Percentiles rank a stretch among this genome's conserved stretches.
Evolutionary conservation across 1,284 basidiomycete genomes (phyloP).

Genomic region (Volvariella volvacea): DNA sequence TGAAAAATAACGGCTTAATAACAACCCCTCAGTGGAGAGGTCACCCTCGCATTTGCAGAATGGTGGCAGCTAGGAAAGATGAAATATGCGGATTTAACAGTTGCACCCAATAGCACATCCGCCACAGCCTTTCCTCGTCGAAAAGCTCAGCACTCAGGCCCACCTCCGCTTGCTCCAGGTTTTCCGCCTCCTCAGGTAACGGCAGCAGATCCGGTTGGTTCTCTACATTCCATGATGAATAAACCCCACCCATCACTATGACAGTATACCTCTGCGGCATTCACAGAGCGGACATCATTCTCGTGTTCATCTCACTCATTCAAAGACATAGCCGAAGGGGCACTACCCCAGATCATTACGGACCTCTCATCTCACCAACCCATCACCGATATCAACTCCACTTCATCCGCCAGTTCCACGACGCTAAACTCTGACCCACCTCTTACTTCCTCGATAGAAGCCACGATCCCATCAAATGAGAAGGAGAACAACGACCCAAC

Average conservation of each 20-base stretch:
- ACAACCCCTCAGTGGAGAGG: constrained; percentile 26
- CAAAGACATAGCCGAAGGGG: constrained; percentile 25
- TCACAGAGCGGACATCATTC: constrained; percentile 23
- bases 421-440: too few relatives aligned
- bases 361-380: constrained; percentile 5
- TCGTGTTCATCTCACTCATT: constrained; percentile 25
- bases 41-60: constrained; percentile 26
- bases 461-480: too few relatives aligned
- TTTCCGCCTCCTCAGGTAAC: constrained; percentile 20
- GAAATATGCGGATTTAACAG: constrained; percentile 8
- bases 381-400: neutral
- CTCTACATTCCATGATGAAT: constrained; percentile 7
- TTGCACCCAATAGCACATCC: neutral
- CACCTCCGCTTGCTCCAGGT: constrained; percentile 16
- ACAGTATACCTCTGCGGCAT: constrained; percentile 26
- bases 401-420: too few relatives aligned
- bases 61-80: constrained; percentile 26
- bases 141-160: constrained; percentile 11
- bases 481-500: too few relatives aligned
- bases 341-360: constrained; percentile 16
- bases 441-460: too few relatives aligned
- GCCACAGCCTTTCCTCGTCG: constrained; percentile 10
- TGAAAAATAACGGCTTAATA: neutral
- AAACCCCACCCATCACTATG: neutral
- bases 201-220: constrained; percentile 25